phyloP scores from a whole-genome alignment of 495 filamentous ascomycete species.

The Neurospora sp. region DNA sequence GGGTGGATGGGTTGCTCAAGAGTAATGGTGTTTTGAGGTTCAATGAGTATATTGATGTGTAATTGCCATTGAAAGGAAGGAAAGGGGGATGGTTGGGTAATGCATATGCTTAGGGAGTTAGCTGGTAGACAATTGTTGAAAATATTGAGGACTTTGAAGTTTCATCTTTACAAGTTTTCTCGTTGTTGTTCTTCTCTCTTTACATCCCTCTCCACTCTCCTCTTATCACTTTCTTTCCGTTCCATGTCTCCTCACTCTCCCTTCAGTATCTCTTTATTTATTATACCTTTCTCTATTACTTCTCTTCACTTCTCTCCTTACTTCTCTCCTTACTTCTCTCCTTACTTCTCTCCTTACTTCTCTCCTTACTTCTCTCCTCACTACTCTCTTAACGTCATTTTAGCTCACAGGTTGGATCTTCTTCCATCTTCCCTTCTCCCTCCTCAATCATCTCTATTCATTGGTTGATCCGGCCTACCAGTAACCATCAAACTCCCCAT shows the following conservation, averaged over 20 bases:
- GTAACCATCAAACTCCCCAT: neutral
- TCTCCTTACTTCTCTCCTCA: too few relatives aligned
- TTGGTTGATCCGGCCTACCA: neutral
- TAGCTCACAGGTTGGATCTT: too few relatives aligned
- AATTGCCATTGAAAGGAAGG: conserved; percentile 5
- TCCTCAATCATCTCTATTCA: neutral
- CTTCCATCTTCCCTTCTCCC: neutral
- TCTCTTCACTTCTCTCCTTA: too few relatives aligned
- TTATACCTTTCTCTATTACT: too few relatives aligned
- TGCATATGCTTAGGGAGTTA: neutral
- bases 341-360: too few relatives aligned
- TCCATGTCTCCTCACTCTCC: neutral
- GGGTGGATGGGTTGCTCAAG: conserved; percentile 79
- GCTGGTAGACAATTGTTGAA: neutral
- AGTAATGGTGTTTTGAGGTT: conserved; percentile 82
- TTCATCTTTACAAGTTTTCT: neutral
- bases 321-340: too few relatives aligned
- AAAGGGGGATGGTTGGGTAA: neutral
- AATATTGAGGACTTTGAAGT: neutral
- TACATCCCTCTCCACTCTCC: neutral
- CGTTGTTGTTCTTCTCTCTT: neutral
- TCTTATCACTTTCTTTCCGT: neutral
- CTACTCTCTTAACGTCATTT: too few relatives aligned
- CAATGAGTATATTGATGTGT: conserved; percentile 93
- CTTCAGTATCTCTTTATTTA: neutral